Evolutionary conservation across 306 rosid species (phyloP), one percentile per base, ranked within the genome.

Genomic region (Inga leiocalycina): DNA sequence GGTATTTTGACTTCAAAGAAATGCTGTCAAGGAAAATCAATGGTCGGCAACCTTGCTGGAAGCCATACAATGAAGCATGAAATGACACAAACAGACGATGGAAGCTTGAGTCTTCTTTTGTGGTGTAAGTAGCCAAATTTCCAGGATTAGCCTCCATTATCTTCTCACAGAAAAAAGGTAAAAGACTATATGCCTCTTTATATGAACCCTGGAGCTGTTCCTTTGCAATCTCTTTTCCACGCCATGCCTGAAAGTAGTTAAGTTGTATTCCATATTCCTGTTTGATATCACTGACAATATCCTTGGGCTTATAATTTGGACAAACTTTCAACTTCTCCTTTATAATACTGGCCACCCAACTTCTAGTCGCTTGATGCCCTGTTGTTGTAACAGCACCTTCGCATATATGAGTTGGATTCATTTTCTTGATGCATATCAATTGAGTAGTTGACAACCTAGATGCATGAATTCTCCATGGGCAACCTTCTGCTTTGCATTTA

Each of bases 161-260:
- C 75, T 88, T 96, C 83, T 91, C 94, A 85, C 98, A 96, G 78
- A 93, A 90, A 74, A 89, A 68, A 16, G 99, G 99, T 67, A 96
- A 86, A 85, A 89, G 98, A 81, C 86, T 90, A 81, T 96, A 96
- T 65, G 99, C 99, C 74, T 93, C 97, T 82, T 96, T 93, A 86
- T 90, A 93, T 27, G 99, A 96, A 77, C 99, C 99, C 92, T 92
- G 99, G 87, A 96, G 98, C 88, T 96, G 99, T 88, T 96, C 99
- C 89, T 92, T 96, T 35, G 98, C 99, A 86, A 96, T 93, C 87
- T 96, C 99, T 91, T 96, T 96, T 77, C 99, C 99, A 37, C 99
- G 99, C 99, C 99, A 96, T 56, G 99, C 99, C 83, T 96, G 99
- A 80, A 96, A 96, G 88, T 96, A 96, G 88, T 96, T 96, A 44